A percentile compares a stretch with the other conserved stretches of the same genome.
These are phyloP conservation scores for Niveomyces coronatus DNA, from an alignment of 2,329 filamentous ascomycete species.

Conservation along the genomic window DNA sequence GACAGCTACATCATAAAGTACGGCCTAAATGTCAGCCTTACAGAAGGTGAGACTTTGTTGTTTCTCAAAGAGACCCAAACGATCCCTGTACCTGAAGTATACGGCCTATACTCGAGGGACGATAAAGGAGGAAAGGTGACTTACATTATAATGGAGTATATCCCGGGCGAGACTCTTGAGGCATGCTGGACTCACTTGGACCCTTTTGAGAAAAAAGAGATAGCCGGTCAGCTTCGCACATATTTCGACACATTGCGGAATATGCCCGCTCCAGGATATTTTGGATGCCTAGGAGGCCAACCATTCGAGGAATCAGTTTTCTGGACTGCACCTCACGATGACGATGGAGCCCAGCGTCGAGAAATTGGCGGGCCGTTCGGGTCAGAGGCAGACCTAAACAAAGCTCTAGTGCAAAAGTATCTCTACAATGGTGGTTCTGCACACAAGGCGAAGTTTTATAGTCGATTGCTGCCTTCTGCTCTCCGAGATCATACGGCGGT, in stretches of 20 bases:
- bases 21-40: constrained; percentile 9
- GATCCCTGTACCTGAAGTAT: constrained; percentile 8
- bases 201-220: constrained; percentile 7
- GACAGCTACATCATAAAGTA: constrained; percentile 9
- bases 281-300: constrained; percentile 12
- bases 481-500: constrained; percentile 6
- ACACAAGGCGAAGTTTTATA: constrained; percentile 2
- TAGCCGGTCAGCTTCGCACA: constrained; percentile 2
- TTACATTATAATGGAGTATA: constrained; percentile 15
- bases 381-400: constrained; percentile 10
- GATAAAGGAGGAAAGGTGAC: constrained; percentile 6
- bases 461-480: constrained; percentile 1
- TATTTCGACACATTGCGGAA: constrained; percentile 1
- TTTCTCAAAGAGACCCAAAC: constrained; percentile 4
- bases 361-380: constrained; percentile 10
- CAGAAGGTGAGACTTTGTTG: constrained; percentile 10
- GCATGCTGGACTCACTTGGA: constrained; percentile 1
- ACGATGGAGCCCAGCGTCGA: constrained; percentile 1
- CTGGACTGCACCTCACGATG: constrained; percentile 5
- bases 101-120: constrained; percentile 1
- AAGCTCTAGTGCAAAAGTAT: constrained; percentile 11
- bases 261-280: constrained; percentile 11
- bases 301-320: constrained; percentile 14
- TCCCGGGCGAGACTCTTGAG: constrained; percentile 12
- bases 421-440: constrained; percentile 9